phyloP scores from a whole-genome alignment of 2,329 filamentous ascomycete species.

The Exserohilum turcica region DNA sequence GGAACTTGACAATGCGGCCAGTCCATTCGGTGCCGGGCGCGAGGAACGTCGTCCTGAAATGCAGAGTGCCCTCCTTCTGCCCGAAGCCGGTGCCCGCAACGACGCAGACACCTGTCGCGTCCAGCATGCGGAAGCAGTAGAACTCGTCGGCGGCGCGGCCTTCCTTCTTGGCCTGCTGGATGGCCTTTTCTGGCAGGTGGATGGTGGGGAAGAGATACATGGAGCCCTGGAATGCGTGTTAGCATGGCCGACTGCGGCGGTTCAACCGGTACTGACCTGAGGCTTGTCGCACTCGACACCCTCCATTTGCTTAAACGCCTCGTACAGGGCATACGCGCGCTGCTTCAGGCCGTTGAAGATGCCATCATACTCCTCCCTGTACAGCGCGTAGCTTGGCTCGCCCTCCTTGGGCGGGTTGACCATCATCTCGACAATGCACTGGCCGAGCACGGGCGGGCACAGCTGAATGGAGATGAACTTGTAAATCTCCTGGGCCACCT shows the following conservation, averaged over 20 bases:
- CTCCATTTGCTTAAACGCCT: slow-evolving; percentile 93
- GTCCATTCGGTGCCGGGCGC: slow-evolving; percentile 97
- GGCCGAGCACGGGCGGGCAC: slow-evolving; percentile 91
- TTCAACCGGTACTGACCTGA: slow-evolving; percentile 55
- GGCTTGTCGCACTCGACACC: slow-evolving; percentile 89
- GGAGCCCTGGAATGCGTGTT: slow-evolving; percentile 61
- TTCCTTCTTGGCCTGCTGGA: slow-evolving; percentile 74
- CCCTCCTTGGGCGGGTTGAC: slow-evolving; percentile 89
- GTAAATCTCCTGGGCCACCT: slow-evolving; percentile 93
- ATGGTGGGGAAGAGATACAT: slow-evolving; percentile 99
- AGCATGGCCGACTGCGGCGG: neutral
- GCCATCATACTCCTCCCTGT: slow-evolving; percentile 80
- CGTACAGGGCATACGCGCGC: slow-evolving; percentile 83
- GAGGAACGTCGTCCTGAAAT: slow-evolving; percentile 96
- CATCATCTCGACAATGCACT: slow-evolving; percentile 97
- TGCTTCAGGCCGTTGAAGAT: slow-evolving; percentile 80
- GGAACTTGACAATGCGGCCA: slow-evolving; percentile 83
- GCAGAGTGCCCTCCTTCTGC: slow-evolving; percentile 86
- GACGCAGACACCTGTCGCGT: slow-evolving; percentile 92
- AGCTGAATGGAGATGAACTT: slow-evolving; percentile 98
- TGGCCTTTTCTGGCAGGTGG: slow-evolving; percentile 74
- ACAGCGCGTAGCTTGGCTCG: slow-evolving; percentile 81
- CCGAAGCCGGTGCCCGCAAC: slow-evolving; percentile 93
- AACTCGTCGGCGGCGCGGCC: slow-evolving; percentile 84
- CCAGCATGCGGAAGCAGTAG: slow-evolving; percentile 88